Percentiles rank a stretch among this genome's conserved stretches.
phyloP scores from a whole-genome alignment of 208 protist genomes.

The Balamuthia mandrillaris region DNA sequence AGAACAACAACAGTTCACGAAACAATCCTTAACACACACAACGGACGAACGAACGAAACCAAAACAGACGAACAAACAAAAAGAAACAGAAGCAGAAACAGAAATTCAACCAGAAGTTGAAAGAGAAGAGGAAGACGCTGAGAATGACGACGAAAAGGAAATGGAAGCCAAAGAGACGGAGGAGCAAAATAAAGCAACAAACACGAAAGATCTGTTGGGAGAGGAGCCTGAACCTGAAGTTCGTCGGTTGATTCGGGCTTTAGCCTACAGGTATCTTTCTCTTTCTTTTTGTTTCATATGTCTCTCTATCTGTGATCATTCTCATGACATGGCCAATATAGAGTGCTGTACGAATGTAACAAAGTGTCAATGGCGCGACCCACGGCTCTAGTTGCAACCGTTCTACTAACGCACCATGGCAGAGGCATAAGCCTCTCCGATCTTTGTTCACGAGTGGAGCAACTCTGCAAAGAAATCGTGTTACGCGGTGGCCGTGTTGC shows the following conservation, averaged over 20 bases:
- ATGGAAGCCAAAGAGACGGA: background rate
- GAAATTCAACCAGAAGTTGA: no score
- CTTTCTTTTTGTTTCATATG: background rate
- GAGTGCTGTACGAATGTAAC: slow-evolving; percentile 19
- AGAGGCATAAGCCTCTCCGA: background rate
- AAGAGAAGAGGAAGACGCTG: no score
- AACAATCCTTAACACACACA: no score
- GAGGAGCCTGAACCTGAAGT: background rate
- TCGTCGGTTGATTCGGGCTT: background rate
- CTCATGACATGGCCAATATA: no score
- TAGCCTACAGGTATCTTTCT: background rate
- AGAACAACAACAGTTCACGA: no score
- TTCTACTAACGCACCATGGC: background rate
- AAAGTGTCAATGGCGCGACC: slow-evolving; percentile 14
- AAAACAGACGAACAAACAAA: no score
- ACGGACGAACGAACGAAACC: no score
- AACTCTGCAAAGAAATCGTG: background rate
- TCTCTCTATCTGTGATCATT: no score
- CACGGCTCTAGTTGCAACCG: slow-evolving; percentile 30
- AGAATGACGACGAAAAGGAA: background rate
- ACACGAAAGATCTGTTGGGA: background rate
- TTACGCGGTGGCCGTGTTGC: slow-evolving; percentile 5
- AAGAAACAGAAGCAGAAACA: no score
- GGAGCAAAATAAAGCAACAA: background rate
- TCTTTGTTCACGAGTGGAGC: background rate